Conservation (phyloP, 2,329 filamentous ascomycete species). For the Curvularia spicifera region DNA sequence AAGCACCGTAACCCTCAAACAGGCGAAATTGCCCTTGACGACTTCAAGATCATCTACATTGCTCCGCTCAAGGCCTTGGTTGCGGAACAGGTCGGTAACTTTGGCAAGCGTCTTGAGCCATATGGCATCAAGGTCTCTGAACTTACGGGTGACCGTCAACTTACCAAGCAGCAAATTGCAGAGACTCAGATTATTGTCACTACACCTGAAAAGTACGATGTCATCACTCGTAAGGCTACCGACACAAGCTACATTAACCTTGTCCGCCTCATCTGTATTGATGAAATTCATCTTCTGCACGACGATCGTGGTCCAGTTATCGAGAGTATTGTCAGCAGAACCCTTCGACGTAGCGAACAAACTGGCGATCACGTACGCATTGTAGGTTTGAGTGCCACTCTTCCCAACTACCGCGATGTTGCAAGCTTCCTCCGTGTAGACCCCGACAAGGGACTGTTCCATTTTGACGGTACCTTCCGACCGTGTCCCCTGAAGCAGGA, state of each 20-base stretch:
- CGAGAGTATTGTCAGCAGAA: constrained; percentile 95
- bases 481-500: constrained; percentile 96
- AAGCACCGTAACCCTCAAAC: constrained; percentile 89
- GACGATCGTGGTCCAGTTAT: constrained; percentile 96
- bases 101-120: constrained; percentile 86
- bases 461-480: constrained; percentile 93
- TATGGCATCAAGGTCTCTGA: constrained; percentile 95
- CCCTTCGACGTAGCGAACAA: constrained; percentile 90
- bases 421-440: constrained; percentile 94
- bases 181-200: constrained; percentile 99
- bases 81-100: constrained; percentile 97
- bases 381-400: constrained; percentile 88
- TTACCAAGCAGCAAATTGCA: constrained; percentile 97
- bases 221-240: constrained; percentile 96
- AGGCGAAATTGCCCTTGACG: constrained; percentile 92
- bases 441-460: constrained; percentile 82
- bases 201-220: constrained; percentile 98
- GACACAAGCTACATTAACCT: constrained; percentile 96
- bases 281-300: constrained; percentile 96
- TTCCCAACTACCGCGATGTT: constrained; percentile 96
- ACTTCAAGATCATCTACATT: constrained; percentile 99
- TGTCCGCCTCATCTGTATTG: constrained; percentile 94
- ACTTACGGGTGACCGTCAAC: constrained; percentile 93
- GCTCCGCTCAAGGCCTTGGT: constrained; percentile 94
- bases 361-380: constrained; percentile 92